phyloP scores from a whole-genome alignment of 371 early-diverging fungal genomes.

The Mucor sp. region DNA sequence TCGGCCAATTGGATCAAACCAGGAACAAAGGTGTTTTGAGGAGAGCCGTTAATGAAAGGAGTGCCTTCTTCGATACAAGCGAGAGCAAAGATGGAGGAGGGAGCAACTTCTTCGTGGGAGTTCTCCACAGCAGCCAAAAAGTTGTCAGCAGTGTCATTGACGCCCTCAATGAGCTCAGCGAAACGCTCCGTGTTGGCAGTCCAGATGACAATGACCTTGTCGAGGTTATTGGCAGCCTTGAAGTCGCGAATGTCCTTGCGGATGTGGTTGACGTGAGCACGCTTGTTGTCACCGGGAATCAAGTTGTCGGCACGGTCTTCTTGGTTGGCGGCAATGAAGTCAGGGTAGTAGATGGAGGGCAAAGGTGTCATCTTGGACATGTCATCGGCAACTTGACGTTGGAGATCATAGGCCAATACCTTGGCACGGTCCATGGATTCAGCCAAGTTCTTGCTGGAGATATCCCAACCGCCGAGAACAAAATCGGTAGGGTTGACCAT shows the following conservation, averaged over 20 bases:
- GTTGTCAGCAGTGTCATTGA: slow-evolving; percentile 95
- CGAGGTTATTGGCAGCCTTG: slow-evolving; percentile 82
- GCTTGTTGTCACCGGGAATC: slow-evolving; percentile 79
- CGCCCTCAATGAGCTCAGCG: slow-evolving; percentile 77
- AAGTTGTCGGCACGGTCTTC: slow-evolving; percentile 93
- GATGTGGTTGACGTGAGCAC: slow-evolving; percentile 87
- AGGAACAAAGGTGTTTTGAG: slow-evolving; percentile 98
- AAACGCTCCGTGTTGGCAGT: slow-evolving; percentile 98
- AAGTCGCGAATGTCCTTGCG: slow-evolving; percentile 93
- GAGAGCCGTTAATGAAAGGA: slow-evolving; percentile 97
- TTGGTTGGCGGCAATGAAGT: slow-evolving; percentile 97
- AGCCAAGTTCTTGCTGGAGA: slow-evolving; percentile 81
- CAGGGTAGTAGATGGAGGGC: slow-evolving; percentile 95
- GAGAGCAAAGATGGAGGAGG: slow-evolving; percentile 96
- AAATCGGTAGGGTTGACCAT: slow-evolving; percentile 96
- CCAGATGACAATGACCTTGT: slow-evolving; percentile 96
- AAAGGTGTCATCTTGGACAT: slow-evolving; percentile 82
- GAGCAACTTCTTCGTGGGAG: slow-evolving; percentile 89
- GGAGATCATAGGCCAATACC: slow-evolving; percentile 94
- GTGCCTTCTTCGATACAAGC: slow-evolving; percentile 93
- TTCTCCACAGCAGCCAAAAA: slow-evolving; percentile 78
- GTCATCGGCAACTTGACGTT: slow-evolving; percentile 85
- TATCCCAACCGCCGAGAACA: slow-evolving; percentile 98
- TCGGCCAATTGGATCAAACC: slow-evolving; percentile 90
- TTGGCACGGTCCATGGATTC: slow-evolving; percentile 92